A percentile compares a stretch with the other conserved stretches of the same genome.
Evolutionary conservation across 2,329 filamentous ascomycete genomes (phyloP).

Genomic region (Fusarium armeniacum): DNA sequence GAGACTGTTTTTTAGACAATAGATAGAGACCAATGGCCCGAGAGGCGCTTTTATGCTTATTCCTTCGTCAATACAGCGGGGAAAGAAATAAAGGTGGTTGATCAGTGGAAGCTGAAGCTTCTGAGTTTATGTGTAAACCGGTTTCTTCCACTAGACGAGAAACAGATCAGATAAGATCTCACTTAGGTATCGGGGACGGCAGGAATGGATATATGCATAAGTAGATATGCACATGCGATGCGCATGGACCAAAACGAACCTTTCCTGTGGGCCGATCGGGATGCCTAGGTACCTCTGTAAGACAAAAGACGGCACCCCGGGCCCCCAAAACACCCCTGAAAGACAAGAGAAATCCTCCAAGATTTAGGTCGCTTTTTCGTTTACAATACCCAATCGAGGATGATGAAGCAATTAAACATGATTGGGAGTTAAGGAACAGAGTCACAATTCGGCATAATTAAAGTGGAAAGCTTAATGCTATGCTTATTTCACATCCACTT

Average conservation of each 20-base stretch:
- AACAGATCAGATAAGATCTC: background rate
- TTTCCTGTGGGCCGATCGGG: background rate
- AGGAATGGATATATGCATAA: conserved; percentile 1
- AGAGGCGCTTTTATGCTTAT: conserved; percentile 43
- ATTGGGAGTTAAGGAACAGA: conserved; percentile 13
- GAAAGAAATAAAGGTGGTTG: background rate
- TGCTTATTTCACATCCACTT: conserved; percentile 26
- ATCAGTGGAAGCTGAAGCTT: background rate
- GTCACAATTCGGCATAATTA: conserved; percentile 23
- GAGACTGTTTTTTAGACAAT: background rate
- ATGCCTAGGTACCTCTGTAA: background rate
- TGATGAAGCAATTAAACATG: background rate
- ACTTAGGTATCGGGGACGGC: background rate
- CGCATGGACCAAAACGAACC: background rate
- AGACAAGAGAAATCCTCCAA: background rate
- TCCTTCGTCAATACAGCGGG: conserved; percentile 23
- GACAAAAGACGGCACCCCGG: background rate
- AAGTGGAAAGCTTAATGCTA: conserved; percentile 34
- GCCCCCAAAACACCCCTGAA: background rate
- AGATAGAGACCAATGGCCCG: conserved; percentile 16
- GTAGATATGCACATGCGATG: conserved; percentile 1
- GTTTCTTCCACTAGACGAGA: background rate
- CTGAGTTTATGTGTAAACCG: background rate
- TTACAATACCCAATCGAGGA: conserved; percentile 5
- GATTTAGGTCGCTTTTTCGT: conserved; percentile 7